These are phyloP conservation scores for Saccharomycopsis fodiens DNA, from an alignment of 805 yeast genomes.

Conservation along the genomic window DNA sequence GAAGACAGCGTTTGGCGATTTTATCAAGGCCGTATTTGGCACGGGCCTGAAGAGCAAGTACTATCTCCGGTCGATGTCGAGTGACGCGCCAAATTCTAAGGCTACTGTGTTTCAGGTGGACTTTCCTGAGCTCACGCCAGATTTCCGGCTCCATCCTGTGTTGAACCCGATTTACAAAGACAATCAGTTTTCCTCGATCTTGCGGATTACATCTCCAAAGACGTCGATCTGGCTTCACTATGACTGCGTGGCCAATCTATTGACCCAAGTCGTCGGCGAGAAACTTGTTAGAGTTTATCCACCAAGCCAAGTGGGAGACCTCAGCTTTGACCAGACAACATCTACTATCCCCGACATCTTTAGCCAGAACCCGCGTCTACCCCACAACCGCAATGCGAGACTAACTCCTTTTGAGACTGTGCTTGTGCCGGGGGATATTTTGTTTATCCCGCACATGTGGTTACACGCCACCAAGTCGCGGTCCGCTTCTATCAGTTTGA, in stretches of 20 bases:
- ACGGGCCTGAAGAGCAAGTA: constrained; percentile 7
- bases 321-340: constrained; percentile 28
- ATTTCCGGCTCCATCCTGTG: constrained; percentile 23
- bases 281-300: constrained; percentile 30
- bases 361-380: constrained; percentile 12
- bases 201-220: constrained; percentile 28
- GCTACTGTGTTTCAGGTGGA: constrained; percentile 26
- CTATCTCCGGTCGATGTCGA: constrained; percentile 27
- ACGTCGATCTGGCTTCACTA: constrained; percentile 31
- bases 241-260: constrained; percentile 31
- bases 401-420: constrained; percentile 26
- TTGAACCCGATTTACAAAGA: constrained; percentile 20
- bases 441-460: constrained; percentile 33
- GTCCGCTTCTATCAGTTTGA: constrained; percentile 28
- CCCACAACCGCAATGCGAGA: constrained; percentile 10
- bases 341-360: constrained; percentile 28
- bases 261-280: constrained; percentile 29
- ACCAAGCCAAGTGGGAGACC: constrained; percentile 26
- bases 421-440: constrained; percentile 31
- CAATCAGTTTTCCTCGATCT: constrained; percentile 28
- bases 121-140: constrained; percentile 26
- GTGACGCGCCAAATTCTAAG: constrained; percentile 25
- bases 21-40: constrained; percentile 23
- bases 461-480: constrained; percentile 28
- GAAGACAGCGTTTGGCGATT: constrained; percentile 24